Conservation (phyloP, 257 asterid genomes). For the Nicotiana knightiana region DNA sequence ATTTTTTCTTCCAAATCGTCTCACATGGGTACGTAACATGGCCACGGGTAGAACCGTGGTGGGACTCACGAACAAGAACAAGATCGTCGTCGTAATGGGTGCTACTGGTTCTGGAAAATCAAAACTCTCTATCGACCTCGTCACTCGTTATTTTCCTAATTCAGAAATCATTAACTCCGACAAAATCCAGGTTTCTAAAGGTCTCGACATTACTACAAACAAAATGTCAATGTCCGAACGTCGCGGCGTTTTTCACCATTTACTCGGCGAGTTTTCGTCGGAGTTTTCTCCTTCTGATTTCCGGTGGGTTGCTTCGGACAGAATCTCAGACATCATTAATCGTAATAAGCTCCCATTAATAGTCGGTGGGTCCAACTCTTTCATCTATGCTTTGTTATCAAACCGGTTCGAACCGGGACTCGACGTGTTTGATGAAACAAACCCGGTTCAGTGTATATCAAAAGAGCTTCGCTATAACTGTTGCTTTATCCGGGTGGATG, state of each 20-base stretch:
- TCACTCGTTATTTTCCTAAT: slow-evolving; percentile 45
- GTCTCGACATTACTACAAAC: slow-evolving; percentile 71
- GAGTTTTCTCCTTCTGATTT: slow-evolving; percentile 61
- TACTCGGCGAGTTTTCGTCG: slow-evolving; percentile 53
- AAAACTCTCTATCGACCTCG: slow-evolving; percentile 70
- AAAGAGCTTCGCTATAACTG: slow-evolving; percentile 48
- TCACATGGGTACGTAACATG: neutral
- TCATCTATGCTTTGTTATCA: slow-evolving; percentile 49
- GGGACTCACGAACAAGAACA: slow-evolving; percentile 11
- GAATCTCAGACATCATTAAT: slow-evolving; percentile 34
- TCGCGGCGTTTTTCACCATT: slow-evolving; percentile 58
- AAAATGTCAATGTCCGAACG: slow-evolving; percentile 54
- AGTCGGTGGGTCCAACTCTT: slow-evolving; percentile 94
- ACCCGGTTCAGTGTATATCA: slow-evolving; percentile 20
- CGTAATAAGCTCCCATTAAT: slow-evolving; percentile 40
- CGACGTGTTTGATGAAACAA: slow-evolving; percentile 43
- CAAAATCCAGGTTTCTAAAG: slow-evolving; percentile 68
- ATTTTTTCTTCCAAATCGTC: neutral
- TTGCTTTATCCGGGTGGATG: slow-evolving; percentile 80
- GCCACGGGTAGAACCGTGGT: too few species aligned
- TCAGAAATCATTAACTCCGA: slow-evolving; percentile 86
- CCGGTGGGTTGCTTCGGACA: slow-evolving; percentile 29
- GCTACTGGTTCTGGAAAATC: slow-evolving; percentile 93
- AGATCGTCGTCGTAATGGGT: slow-evolving; percentile 66
- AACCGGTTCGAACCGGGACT: slow-evolving; percentile 31